Base-by-base conservation (phyloP, 2,329 filamentous ascomycete species). In the Pyrenochaeta sp. region DNA sequence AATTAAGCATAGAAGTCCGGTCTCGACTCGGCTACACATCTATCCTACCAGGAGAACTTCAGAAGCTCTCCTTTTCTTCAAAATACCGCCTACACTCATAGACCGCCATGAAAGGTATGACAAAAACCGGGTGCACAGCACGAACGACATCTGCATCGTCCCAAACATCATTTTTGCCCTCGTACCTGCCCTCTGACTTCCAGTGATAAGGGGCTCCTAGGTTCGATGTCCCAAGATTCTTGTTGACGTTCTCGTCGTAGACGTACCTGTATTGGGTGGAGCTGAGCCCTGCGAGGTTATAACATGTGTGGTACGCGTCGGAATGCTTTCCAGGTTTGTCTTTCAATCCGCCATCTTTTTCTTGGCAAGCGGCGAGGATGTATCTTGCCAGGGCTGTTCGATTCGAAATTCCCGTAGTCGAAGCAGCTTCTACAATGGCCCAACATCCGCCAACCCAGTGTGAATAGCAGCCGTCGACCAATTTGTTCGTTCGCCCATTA, bases 361-460 rank as follows among this genome's bases (percentile, higher is more conserved):
- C 74, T 65, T 97, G 94, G 62, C 90, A 94, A 67, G 92, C 96
- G 57, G 83, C 85, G 10, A 97, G 78, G 48, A 97, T 94, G 71
- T 97, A 99, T 51, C 93, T 82, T 41, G 90, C 87, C 59, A 97
- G 76, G 6, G 89, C 94, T 63, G 94, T 87, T 39, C 90, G 85
- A 70, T 86, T 92, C 79, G 90, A 96, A 32, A 91, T 73, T 1
- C 36, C 40, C 4, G 37, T 41, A 1, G 48, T 82, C 55, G 81
- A 81, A 41, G 86, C 86, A 44, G 90, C 89, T 75, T 96, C 88
- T 57, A 97, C 79, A 54, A 99, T 74, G 31, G 93, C 87, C 90
- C 92, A 99, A 75, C 92, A 97, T 41, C 88, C 89, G 41, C 94
- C 94, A 22, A 96, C 88, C 94, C 94, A 99, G 73, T 96, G 93